Conservation (phyloP, 2,329 filamentous ascomycete genomes). For the Blastomyces parvus region DNA sequence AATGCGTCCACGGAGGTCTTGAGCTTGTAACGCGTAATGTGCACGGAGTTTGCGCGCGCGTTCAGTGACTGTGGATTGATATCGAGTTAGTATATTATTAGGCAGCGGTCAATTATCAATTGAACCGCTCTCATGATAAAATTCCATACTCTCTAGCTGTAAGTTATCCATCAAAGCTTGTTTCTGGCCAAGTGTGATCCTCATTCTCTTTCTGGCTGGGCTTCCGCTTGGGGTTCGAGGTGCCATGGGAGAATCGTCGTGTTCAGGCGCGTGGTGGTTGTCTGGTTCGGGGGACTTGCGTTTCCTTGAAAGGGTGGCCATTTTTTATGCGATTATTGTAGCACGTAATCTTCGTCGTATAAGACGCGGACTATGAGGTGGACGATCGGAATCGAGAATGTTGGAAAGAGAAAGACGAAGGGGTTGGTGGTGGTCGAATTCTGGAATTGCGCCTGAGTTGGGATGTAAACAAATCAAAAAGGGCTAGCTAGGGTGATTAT, state of each 20-base stretch:
- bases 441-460: neutral
- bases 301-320: constrained; percentile 32
- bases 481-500: neutral
- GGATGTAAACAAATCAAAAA: constrained; percentile 4
- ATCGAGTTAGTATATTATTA: neutral
- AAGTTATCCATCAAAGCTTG: constrained; percentile 81
- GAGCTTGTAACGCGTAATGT: constrained; percentile 80
- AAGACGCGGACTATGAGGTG: neutral
- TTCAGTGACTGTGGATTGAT: constrained; percentile 61
- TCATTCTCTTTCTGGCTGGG: constrained; percentile 54
- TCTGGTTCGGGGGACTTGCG: constrained; percentile 30
- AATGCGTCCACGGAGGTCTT: constrained; percentile 73
- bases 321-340: constrained; percentile 20
- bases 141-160: constrained; percentile 66
- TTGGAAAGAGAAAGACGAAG: neutral
- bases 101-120: neutral
- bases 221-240: constrained; percentile 42
- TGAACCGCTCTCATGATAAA: constrained; percentile 9
- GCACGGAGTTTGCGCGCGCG: constrained; percentile 77
- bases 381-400: neutral
- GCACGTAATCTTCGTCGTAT: neutral
- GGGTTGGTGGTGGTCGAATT: neutral
- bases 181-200: constrained; percentile 63
- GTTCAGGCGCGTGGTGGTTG: constrained; percentile 15
- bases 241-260: constrained; percentile 32